These are phyloP conservation scores for Saxispiralis lemnorum DNA, from an alignment of 495 filamentous ascomycete genomes.

Conservation along the genomic window DNA sequence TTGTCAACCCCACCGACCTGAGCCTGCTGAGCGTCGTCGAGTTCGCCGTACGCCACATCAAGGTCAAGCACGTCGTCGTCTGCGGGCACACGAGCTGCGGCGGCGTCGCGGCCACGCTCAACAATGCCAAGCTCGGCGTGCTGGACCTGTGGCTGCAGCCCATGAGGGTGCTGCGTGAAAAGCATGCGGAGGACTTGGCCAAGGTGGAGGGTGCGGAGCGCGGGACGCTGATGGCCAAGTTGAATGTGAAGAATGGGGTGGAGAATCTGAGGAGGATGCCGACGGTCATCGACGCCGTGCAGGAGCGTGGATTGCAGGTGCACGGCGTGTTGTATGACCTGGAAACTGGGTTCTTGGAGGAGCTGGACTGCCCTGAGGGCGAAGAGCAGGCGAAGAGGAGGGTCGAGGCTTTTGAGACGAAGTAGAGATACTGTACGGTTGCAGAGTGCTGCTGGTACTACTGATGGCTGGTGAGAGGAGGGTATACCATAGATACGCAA, in stretches of 20 bases:
- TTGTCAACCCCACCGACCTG: conserved; percentile 61
- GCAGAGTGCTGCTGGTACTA: not conserved
- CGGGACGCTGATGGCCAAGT: conserved; percentile 18
- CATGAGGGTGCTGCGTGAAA: conserved; percentile 40
- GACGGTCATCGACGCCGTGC: conserved; percentile 22
- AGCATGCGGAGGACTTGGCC: conserved; percentile 37
- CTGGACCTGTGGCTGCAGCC: conserved; percentile 71
- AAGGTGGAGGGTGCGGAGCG: conserved; percentile 16
- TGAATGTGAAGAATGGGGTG: conserved; percentile 24
- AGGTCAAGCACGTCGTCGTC: conserved; percentile 67
- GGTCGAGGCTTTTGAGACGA: conserved; percentile 9
- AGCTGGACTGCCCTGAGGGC: conserved; percentile 16
- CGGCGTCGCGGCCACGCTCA: conserved; percentile 52
- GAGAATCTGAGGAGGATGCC: conserved; percentile 22
- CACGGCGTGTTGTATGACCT: conserved; percentile 28
- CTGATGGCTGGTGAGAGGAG: too few relatives aligned
- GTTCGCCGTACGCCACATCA: conserved; percentile 56
- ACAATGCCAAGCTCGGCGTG: conserved; percentile 47
- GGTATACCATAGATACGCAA: too few relatives aligned
- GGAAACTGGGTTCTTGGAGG: conserved; percentile 20
- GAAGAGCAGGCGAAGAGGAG: conserved; percentile 5
- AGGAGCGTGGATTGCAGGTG: conserved; percentile 24
- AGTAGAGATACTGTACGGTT: not conserved
- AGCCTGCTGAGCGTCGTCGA: conserved; percentile 63
- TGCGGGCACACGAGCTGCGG: conserved; percentile 75